These are phyloP conservation scores for Leccinum disarticulatum DNA, from an alignment of 768 basidiomycete species.

Conservation along the genomic window DNA sequence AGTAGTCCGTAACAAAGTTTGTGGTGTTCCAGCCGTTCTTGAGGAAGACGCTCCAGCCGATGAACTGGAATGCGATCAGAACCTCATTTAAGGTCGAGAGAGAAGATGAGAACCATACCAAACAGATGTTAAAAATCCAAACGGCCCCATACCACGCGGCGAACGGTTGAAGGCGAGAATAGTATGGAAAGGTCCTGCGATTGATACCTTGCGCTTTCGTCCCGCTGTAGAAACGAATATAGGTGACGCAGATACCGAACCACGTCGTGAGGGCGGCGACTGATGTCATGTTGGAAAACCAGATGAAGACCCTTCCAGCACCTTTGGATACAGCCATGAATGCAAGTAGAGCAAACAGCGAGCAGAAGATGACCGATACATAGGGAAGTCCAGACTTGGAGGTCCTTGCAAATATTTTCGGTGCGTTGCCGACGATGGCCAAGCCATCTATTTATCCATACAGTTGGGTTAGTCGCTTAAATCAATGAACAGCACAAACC, in stretches of 20 bases:
- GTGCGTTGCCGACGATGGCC: conserved; percentile 77
- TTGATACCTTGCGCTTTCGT: conserved; percentile 77
- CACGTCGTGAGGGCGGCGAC: conserved; percentile 70
- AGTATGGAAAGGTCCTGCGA: conserved; percentile 69
- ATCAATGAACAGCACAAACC: conserved; percentile 25
- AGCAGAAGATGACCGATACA: conserved; percentile 65
- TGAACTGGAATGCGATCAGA: conserved; percentile 45
- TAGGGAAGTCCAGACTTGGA: conserved; percentile 75
- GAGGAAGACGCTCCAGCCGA: conserved; percentile 53
- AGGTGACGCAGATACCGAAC: conserved; percentile 75
- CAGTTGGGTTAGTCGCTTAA: conserved; percentile 1
- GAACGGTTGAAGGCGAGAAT: conserved; percentile 65
- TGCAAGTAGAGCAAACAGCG: conserved; percentile 66
- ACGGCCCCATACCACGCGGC: conserved; percentile 58
- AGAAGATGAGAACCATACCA: conserved; percentile 45
- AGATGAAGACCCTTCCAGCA: conserved; percentile 73
- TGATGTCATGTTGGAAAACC: conserved; percentile 79
- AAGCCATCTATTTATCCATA: conserved; percentile 62
- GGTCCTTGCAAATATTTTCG: conserved; percentile 71
- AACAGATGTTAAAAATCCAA: conserved; percentile 47
- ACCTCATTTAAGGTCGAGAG: neutral
- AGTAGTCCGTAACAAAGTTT: conserved; percentile 79
- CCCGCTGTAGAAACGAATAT: conserved; percentile 81
- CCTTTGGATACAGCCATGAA: conserved; percentile 75
- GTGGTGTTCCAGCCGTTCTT: conserved; percentile 52